Evolutionary conservation across 2,329 filamentous ascomycete genomes (phyloP).

Genomic region (Corniculantispora saksenae): DNA sequence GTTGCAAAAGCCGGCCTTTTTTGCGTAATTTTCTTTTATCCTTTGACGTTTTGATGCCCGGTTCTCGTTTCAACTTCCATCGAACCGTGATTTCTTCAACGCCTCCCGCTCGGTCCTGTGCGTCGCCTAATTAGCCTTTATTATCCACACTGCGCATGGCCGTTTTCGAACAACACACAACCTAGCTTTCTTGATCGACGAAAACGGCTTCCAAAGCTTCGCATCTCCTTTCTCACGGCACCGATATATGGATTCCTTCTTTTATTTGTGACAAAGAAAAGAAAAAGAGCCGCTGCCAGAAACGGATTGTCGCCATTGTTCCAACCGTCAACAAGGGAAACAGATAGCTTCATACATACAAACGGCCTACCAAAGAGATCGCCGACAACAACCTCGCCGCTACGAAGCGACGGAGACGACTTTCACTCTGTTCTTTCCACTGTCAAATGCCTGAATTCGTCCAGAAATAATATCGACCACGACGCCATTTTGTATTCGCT

Average conservation of each 20-base stretch:
- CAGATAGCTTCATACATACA: background rate
- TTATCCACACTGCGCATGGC: background rate
- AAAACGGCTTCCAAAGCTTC: background rate
- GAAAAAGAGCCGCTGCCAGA: background rate
- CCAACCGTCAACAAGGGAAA: background rate
- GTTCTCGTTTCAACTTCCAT: constrained; percentile 4
- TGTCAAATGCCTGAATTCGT: background rate
- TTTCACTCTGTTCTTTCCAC: background rate
- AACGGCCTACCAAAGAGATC: background rate
- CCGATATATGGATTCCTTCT: too few relatives aligned
- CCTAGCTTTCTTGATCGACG: background rate
- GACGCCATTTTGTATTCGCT: background rate
- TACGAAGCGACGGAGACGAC: background rate
- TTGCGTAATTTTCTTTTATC: too few relatives aligned
- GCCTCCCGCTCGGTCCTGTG: background rate
- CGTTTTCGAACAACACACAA: background rate
- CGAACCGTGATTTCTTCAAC: background rate
- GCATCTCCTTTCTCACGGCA: background rate
- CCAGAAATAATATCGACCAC: background rate
- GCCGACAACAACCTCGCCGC: background rate
- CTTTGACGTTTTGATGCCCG: background rate
- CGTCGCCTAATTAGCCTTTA: background rate
- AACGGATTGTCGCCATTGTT: background rate
- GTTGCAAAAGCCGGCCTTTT: background rate
- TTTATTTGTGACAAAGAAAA: background rate